phyloP scores from a whole-genome alignment of 1,284 basidiomycete species.

The Papiliotrema nemorosa region DNA sequence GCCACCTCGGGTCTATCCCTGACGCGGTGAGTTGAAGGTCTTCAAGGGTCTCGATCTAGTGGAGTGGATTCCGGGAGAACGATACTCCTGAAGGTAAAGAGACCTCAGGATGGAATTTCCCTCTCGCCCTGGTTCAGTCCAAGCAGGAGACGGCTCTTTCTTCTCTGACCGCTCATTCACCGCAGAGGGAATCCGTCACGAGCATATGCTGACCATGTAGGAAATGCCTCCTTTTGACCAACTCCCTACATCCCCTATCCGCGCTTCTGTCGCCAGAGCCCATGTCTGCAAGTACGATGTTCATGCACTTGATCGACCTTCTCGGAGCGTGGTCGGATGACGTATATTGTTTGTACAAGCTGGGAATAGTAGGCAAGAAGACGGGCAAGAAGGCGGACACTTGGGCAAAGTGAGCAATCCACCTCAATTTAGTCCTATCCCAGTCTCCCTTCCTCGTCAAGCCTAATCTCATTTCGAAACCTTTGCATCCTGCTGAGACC shows the following conservation, averaged over 20 bases:
- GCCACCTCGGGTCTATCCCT: conserved; percentile 34
- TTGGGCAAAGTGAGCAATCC: conserved; percentile 37
- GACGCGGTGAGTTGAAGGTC: conserved; percentile 23
- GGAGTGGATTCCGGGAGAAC: too few relatives aligned
- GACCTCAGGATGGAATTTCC: too few relatives aligned
- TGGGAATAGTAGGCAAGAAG: conserved; percentile 30
- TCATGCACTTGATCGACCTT: conserved; percentile 40
- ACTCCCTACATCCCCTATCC: conserved; percentile 40
- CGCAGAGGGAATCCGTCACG: too few relatives aligned
- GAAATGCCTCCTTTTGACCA: conserved; percentile 45
- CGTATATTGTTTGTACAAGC: conserved; percentile 34
- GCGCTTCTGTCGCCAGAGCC: conserved; percentile 39
- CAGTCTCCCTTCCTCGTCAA: too few relatives aligned
- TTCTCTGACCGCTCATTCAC: too few relatives aligned
- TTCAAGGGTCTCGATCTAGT: not conserved
- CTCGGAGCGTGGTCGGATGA: conserved; percentile 39
- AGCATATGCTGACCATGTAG: conserved; percentile 14
- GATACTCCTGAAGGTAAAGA: too few relatives aligned
- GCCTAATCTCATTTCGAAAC: not conserved
- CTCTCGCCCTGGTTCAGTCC: too few relatives aligned
- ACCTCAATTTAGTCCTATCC: not conserved
- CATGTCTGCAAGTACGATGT: conserved; percentile 34
- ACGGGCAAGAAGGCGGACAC: conserved; percentile 28
- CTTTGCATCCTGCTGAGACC: conserved; percentile 16
- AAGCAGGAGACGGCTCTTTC: too few relatives aligned